Evolutionary conservation across 192 early-diverging fungal species (phyloP).

Genomic region (Coemansia sp.): DNA sequence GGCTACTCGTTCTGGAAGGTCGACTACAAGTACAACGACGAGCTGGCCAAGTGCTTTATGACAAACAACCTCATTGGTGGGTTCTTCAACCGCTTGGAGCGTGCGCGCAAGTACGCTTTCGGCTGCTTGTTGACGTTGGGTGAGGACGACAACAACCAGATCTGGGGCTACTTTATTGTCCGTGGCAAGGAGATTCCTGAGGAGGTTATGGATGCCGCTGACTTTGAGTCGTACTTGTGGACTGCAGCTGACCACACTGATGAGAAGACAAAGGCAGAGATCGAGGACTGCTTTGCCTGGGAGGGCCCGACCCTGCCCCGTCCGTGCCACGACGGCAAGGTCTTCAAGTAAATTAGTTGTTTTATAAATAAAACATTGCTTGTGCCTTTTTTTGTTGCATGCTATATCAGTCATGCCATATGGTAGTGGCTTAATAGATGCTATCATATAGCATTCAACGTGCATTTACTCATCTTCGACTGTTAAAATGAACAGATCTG

Average conservation of each 20-base stretch:
- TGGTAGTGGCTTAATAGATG: no score
- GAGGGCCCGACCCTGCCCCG: conserved; percentile 74
- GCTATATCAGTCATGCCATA: no score
- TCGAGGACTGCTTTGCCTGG: conserved; percentile 81
- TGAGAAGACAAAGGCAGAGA: conserved; percentile 56
- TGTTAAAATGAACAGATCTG: no score
- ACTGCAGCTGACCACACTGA: conserved; percentile 70
- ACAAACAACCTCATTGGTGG: conserved; percentile 92
- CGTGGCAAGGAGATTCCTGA: conserved; percentile 80
- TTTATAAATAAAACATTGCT: neutral
- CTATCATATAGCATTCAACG: no score
- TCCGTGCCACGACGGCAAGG: conserved; percentile 80
- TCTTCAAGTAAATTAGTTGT: conserved; percentile 63
- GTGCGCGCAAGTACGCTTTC: conserved; percentile 93
- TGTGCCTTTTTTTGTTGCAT: no score
- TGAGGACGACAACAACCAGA: conserved; percentile 80
- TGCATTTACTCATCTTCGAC: no score
- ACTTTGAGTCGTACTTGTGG: conserved; percentile 88
- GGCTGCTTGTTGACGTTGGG: conserved; percentile 81
- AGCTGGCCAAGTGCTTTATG: conserved; percentile 87
- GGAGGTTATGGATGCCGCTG: conserved; percentile 77
- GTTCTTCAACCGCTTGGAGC: conserved; percentile 88
- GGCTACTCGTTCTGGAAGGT: conserved; percentile 91
- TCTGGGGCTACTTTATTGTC: conserved; percentile 93
- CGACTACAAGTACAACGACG: conserved; percentile 94